Evolutionary conservation across 768 basidiomycete species (phyloP).

Genomic region (Lenzites betulinus): DNA sequence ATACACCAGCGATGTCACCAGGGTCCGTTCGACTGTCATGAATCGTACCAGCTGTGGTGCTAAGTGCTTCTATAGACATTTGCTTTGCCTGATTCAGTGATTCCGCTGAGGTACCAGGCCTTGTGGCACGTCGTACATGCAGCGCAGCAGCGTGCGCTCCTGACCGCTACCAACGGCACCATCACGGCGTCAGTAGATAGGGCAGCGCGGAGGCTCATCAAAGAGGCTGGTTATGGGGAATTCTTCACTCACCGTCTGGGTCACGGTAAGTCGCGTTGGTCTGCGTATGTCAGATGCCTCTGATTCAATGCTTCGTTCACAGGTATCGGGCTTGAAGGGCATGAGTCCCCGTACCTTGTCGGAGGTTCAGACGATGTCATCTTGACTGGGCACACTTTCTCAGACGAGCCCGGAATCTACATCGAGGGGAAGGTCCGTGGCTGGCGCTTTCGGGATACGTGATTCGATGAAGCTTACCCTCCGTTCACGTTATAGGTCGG

Average conservation of each 20-base stretch:
- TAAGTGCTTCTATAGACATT: constrained; percentile 52
- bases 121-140: constrained; percentile 67
- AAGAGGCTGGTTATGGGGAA: constrained; percentile 43
- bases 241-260: constrained; percentile 85
- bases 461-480: background rate
- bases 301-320: background rate
- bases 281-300: background rate
- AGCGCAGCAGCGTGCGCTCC: constrained; percentile 62
- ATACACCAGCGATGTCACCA: constrained; percentile 77
- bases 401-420: constrained; percentile 80
- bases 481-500: constrained; percentile 52
- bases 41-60: background rate
- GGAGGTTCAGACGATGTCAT: constrained; percentile 65
- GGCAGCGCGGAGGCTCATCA: constrained; percentile 58
- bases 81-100: constrained; percentile 56
- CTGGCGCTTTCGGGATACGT: background rate
- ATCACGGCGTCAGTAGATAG: constrained; percentile 59
- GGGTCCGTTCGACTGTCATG: constrained; percentile 46
- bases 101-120: constrained; percentile 38
- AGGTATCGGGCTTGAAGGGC: constrained; percentile 86
- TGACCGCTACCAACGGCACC: constrained; percentile 47
- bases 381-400: constrained; percentile 71
- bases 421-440: constrained; percentile 61
- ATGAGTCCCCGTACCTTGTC: constrained; percentile 79
- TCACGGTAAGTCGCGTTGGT: constrained; percentile 52